phyloP scores from a whole-genome alignment of 2,329 filamentous ascomycete genomes.

The Ascocoryne sarcoides region DNA sequence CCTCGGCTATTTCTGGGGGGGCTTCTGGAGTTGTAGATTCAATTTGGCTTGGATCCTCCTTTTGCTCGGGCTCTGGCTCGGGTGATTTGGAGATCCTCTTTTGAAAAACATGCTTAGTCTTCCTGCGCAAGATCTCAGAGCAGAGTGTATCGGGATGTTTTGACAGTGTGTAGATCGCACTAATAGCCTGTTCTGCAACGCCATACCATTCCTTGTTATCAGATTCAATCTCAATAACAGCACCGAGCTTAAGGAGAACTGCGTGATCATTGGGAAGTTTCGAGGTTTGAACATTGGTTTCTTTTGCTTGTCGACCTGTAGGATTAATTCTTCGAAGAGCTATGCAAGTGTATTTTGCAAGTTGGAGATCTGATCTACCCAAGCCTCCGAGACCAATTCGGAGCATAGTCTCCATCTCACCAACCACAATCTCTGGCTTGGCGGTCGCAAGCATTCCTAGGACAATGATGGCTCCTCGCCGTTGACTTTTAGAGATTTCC shows the following conservation, averaged over 20 bases:
- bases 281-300: conserved; percentile 58
- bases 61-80: conserved; percentile 25
- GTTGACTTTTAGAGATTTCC: conserved; percentile 85
- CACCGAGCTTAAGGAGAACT: conserved; percentile 69
- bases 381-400: conserved; percentile 77
- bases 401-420: conserved; percentile 91
- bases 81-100: conserved; percentile 24
- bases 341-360: conserved; percentile 93
- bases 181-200: conserved; percentile 90
- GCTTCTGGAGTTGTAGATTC: conserved; percentile 17
- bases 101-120: conserved; percentile 73
- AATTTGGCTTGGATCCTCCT: background rate
- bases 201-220: conserved; percentile 96
- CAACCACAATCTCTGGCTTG: conserved; percentile 84
- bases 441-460: conserved; percentile 94
- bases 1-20: conserved; percentile 25
- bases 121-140: conserved; percentile 79
- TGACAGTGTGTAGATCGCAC: conserved; percentile 86
- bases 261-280: conserved; percentile 89
- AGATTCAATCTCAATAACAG: conserved; percentile 76
- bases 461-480: conserved; percentile 89
- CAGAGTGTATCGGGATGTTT: conserved; percentile 92
- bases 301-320: conserved; percentile 69
- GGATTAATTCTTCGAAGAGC: conserved; percentile 87
- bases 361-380: conserved; percentile 72